Conservation (phyloP, 116 monocot species). For the Dioscorea cayenensis region DNA sequence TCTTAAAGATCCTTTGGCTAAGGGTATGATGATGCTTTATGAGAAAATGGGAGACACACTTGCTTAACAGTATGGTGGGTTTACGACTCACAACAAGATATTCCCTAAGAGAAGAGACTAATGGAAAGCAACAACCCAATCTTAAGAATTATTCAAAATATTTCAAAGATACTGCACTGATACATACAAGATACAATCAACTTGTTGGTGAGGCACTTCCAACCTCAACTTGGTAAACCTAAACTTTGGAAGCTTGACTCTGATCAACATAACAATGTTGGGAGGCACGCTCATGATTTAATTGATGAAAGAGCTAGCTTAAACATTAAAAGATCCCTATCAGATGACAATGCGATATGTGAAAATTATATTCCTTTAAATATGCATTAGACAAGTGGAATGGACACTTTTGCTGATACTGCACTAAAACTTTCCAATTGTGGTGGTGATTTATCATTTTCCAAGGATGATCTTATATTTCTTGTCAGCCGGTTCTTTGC, state of each 20-base stretch:
- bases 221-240: constrained; percentile 51
- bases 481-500: constrained; percentile 30
- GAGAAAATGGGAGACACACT: constrained; percentile 94
- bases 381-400: constrained; percentile 10
- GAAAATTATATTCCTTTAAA: constrained; percentile 15
- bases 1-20: constrained; percentile 52
- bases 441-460: constrained; percentile 29
- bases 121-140: constrained; percentile 61
- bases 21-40: constrained; percentile 75
- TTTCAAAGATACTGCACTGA: constrained; percentile 69
- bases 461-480: constrained; percentile 30
- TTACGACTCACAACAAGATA: constrained; percentile 93
- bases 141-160: constrained; percentile 63
- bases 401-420: constrained; percentile 26
- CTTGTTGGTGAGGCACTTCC: constrained; percentile 54
- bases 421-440: constrained; percentile 46
- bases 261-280: constrained; percentile 30
- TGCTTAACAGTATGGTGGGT: constrained; percentile 86
- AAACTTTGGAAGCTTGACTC: constrained; percentile 61
- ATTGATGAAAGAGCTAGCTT: constrained; percentile 26
- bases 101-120: constrained; percentile 76
- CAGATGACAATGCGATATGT: constrained; percentile 27
- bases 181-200: constrained; percentile 71
- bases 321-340: constrained; percentile 29
- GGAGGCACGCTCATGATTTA: constrained; percentile 21